Percentiles rank a stretch among this genome's conserved stretches.
These are phyloP conservation scores for Ilex paraguariensis DNA, from an alignment of 305 asterid species.

Conservation along the genomic window DNA sequence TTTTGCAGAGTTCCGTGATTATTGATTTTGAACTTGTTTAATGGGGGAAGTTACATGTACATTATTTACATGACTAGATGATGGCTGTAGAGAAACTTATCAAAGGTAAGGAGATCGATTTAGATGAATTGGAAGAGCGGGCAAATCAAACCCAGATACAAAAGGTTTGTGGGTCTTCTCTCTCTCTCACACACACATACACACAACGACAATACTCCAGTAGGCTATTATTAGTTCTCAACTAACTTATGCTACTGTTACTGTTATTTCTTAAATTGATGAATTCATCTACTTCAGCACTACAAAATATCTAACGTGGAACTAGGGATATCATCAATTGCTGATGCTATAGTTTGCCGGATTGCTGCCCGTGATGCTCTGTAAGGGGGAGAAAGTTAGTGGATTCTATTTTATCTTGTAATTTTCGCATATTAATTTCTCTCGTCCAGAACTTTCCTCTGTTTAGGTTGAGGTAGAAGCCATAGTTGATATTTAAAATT, in stretches of 20 bases:
- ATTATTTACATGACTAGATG: constrained; percentile 34
- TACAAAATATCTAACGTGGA: constrained; percentile 70
- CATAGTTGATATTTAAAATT: too few relatives aligned
- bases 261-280: neutral
- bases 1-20: neutral
- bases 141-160: constrained; percentile 71
- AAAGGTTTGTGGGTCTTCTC: constrained; percentile 44
- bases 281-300: constrained; percentile 32
- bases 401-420: constrained; percentile 1
- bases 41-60: neutral
- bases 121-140: constrained; percentile 69
- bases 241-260: neutral
- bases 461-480: neutral
- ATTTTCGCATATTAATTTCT: neutral
- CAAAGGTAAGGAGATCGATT: constrained; percentile 61
- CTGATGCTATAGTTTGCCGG: constrained; percentile 79
- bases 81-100: constrained; percentile 45
- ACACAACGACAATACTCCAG: too few relatives aligned
- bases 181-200: neutral
- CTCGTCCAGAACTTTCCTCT: neutral
- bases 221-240: neutral
- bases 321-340: constrained; percentile 68
- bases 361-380: constrained; percentile 85
- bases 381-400: constrained; percentile 26
- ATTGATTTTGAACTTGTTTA: neutral